phyloP scores from a whole-genome alignment of 192 early-diverging fungal genomes.

The Jimgerdemannia lactiflua region DNA sequence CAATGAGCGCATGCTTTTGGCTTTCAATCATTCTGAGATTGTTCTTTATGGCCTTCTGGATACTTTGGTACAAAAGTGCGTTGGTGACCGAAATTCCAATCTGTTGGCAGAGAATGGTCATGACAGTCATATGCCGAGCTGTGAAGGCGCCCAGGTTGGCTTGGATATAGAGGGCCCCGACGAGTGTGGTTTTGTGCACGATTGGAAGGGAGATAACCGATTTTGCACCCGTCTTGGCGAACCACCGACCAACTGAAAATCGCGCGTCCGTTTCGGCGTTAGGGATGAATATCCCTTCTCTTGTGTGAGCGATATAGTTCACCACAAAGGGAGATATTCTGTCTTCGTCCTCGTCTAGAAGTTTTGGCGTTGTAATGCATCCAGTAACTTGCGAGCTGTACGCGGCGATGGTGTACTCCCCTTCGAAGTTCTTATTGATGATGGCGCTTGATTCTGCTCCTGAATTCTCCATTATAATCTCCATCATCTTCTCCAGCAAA shows the following conservation, averaged over 20 bases:
- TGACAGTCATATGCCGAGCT: constrained; percentile 26
- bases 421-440: constrained; percentile 12
- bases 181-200: constrained; percentile 35
- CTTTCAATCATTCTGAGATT: constrained; percentile 19
- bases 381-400: background rate
- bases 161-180: constrained; percentile 43
- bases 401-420: constrained; percentile 16
- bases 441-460: constrained; percentile 20
- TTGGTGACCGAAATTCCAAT: constrained; percentile 47
- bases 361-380: constrained; percentile 9
- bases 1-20: constrained; percentile 16
- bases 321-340: constrained; percentile 11
- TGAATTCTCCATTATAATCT: constrained; percentile 23
- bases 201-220: constrained; percentile 42
- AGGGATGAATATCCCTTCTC: constrained; percentile 20
- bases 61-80: constrained; percentile 38
- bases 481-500: constrained; percentile 21
- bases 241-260: constrained; percentile 13
- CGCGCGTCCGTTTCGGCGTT: constrained; percentile 20
- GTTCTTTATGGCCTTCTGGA: constrained; percentile 23
- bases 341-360: constrained; percentile 11
- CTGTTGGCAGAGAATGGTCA: constrained; percentile 41
- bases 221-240: constrained; percentile 11
- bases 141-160: constrained; percentile 18
- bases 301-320: constrained; percentile 20